Evolutionary conservation across 2,329 filamentous ascomycete genomes (phyloP).

Genomic region (Ophiostoma sp.): DNA sequence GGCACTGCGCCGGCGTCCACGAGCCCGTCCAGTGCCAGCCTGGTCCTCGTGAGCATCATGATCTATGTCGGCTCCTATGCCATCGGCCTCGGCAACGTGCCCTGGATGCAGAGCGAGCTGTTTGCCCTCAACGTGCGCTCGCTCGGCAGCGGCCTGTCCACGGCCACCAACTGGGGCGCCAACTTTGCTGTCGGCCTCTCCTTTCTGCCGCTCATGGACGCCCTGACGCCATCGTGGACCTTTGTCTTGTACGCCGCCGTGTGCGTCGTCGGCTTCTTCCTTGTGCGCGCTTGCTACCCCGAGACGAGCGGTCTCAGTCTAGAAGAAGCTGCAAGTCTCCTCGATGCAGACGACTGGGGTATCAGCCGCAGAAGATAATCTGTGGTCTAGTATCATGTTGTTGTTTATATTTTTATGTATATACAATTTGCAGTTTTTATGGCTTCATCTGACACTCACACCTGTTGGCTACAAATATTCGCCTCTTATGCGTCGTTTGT

Average conservation of each 20-base stretch:
- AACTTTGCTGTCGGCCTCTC: constrained; percentile 84
- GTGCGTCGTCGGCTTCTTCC: constrained; percentile 61
- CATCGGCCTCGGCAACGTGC: constrained; percentile 81
- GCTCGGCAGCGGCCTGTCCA: constrained; percentile 65
- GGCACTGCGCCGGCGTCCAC: neutral
- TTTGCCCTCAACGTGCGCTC: constrained; percentile 73
- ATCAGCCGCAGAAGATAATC: constrained; percentile 38
- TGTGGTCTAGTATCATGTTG: neutral
- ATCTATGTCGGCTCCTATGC: constrained; percentile 83
- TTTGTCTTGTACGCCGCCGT: constrained; percentile 74
- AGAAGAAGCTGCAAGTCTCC: constrained; percentile 69
- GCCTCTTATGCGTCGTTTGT: no score
- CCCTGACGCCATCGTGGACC: constrained; percentile 65
- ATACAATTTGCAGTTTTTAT: neutral
- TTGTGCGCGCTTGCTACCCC: constrained; percentile 71
- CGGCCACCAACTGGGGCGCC: constrained; percentile 78
- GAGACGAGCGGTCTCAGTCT: constrained; percentile 77
- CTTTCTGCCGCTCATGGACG: constrained; percentile 81
- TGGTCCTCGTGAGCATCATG: constrained; percentile 71
- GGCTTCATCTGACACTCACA: no score
- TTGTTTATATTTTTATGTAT: neutral
- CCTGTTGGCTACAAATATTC: no score
- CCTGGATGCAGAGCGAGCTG: constrained; percentile 93
- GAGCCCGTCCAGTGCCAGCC: constrained; percentile 34
- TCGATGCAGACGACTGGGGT: constrained; percentile 70